These are phyloP conservation scores for Xylaria sp. DNA, from an alignment of 2,329 filamentous ascomycete genomes.

Conservation along the genomic window DNA sequence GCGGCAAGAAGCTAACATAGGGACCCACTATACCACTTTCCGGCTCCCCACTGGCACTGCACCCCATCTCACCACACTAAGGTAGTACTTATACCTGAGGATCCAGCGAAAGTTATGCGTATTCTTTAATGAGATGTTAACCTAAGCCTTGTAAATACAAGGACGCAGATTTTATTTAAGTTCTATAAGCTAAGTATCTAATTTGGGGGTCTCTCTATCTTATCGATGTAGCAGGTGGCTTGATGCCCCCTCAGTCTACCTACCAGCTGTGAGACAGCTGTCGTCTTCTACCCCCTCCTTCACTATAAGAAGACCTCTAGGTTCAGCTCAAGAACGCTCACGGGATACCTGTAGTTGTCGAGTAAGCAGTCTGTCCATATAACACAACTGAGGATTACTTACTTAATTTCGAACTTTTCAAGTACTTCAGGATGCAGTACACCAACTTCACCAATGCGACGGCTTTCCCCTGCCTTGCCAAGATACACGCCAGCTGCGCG, in stretches of 20 bases:
- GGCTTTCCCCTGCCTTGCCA: conserved; percentile 71
- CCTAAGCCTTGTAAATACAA: neutral
- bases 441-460: conserved; percentile 87
- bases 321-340: conserved; percentile 94
- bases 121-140: neutral
- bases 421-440: conserved; percentile 93
- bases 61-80: neutral
- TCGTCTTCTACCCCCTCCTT: neutral
- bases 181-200: neutral
- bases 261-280: neutral
- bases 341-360: conserved; percentile 61
- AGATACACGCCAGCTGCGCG: conserved; percentile 88
- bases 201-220: neutral
- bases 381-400: conserved; percentile 48
- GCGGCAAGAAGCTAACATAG: neutral
- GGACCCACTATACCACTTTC: neutral
- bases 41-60: neutral
- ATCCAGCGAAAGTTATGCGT: neutral
- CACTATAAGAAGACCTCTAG: conserved; percentile 86
- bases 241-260: neutral
- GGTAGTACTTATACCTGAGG: neutral
- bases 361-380: conserved; percentile 15
- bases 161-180: neutral
- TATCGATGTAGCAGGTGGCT: neutral
- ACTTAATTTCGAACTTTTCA: conserved; percentile 70